Conservation (phyloP, 352 stramenopile genomes). For the Peronospora tabacina region DNA sequence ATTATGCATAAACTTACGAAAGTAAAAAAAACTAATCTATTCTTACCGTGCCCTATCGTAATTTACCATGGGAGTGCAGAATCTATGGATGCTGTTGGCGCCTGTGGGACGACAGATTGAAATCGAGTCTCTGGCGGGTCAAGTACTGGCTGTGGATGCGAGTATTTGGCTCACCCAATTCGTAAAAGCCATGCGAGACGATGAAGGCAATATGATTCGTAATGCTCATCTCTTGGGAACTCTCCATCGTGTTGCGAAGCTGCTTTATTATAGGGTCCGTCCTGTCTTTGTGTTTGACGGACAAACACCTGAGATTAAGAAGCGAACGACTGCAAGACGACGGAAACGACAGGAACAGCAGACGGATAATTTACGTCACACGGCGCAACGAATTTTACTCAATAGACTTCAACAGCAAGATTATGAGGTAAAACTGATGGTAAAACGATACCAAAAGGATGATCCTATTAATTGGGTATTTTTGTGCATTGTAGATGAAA, state of each 20-base stretch:
- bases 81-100: constrained; percentile 95
- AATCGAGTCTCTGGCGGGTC: constrained; percentile 94
- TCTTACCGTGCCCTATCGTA: background rate
- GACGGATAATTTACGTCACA: constrained; percentile 82
- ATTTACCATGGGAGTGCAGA: constrained; percentile 94
- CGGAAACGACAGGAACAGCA: constrained; percentile 62
- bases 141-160: constrained; percentile 96
- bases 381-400: constrained; percentile 92
- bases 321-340: constrained; percentile 61
- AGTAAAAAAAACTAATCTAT: background rate
- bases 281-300: constrained; percentile 99
- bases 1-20: too few relatives aligned
- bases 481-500: constrained; percentile 34
- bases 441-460: background rate
- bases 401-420: constrained; percentile 73
- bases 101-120: constrained; percentile 94
- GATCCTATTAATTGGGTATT: background rate
- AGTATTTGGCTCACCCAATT: constrained; percentile 99
- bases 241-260: constrained; percentile 90
- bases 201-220: constrained; percentile 90
- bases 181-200: constrained; percentile 96
- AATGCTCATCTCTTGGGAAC: constrained; percentile 94
- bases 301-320: constrained; percentile 95
- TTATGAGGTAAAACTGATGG: constrained; percentile 33
- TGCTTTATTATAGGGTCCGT: constrained; percentile 93